Evolutionary conservation across 768 basidiomycete genomes (phyloP).

Genomic region (Amanita fuliginea): DNA sequence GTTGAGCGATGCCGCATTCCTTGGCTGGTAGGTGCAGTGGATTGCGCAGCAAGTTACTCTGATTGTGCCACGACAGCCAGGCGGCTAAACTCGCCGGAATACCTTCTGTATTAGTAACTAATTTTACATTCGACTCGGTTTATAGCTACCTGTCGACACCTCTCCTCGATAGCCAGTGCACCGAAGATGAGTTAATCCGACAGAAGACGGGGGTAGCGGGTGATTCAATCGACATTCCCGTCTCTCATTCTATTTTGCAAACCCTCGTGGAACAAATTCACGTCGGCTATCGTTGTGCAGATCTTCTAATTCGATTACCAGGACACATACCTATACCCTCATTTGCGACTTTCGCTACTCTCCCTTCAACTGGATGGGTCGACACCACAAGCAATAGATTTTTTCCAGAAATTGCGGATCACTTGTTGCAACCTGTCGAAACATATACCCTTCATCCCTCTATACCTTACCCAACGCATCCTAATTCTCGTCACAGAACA

Average conservation of each 20-base stretch:
- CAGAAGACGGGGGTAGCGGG: constrained; percentile 14
- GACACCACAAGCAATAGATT: constrained; percentile 36
- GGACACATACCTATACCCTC: constrained; percentile 72
- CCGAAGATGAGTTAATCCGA: constrained; percentile 2
- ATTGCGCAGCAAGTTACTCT: neutral
- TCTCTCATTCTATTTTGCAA: constrained; percentile 33
- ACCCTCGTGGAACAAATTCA: constrained; percentile 58
- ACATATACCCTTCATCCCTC: constrained; percentile 26
- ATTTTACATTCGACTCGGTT: constrained; percentile 80
- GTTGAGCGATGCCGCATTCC: constrained; percentile 67
- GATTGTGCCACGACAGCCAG: constrained; percentile 26
- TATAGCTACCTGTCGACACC: constrained; percentile 64
- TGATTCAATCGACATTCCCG: constrained; percentile 40
- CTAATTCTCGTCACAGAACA: constrained; percentile 12
- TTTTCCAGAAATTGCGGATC: constrained; percentile 28
- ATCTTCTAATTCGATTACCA: constrained; percentile 59
- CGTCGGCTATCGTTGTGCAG: constrained; percentile 58
- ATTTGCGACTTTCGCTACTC: constrained; percentile 36
- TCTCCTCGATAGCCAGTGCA: constrained; percentile 28
- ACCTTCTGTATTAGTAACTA: constrained; percentile 67
- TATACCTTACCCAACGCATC: constrained; percentile 23
- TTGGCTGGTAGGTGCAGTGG: constrained; percentile 48
- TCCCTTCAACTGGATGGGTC: constrained; percentile 61
- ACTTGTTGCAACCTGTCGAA: constrained; percentile 23
- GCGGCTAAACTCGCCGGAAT: constrained; percentile 54